A percentile compares a stretch with the other conserved stretches of the same genome.
Conservation (phyloP, 768 basidiomycete species). For the Boletellus sp. region DNA sequence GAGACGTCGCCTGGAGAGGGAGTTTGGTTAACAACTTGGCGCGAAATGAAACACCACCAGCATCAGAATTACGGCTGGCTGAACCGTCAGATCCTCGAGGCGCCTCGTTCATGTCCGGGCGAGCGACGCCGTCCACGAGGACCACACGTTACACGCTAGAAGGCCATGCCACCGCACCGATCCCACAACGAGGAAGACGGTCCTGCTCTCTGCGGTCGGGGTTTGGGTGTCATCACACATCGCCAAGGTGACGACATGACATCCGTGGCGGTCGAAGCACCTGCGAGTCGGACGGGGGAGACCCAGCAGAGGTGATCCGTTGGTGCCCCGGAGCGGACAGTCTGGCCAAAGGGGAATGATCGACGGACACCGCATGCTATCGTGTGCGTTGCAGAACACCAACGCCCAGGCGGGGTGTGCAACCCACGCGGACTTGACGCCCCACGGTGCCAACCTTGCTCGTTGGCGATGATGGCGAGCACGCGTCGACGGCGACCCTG, state of each 20-base stretch:
- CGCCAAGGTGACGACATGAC: background rate
- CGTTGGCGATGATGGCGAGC: too few species aligned
- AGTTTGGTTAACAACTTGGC: background rate
- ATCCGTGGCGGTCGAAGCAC: background rate
- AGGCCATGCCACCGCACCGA: too few species aligned
- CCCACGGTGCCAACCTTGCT: too few species aligned
- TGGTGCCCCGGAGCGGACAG: too few species aligned
- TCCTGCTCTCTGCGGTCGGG: too few species aligned
- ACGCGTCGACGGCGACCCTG: too few species aligned
- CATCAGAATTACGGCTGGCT: slow-evolving; percentile 5
- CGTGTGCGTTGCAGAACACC: too few species aligned
- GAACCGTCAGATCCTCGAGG: background rate
- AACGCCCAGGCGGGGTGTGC: background rate
- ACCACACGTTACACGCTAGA: slow-evolving; percentile 4
- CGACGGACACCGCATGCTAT: background rate
- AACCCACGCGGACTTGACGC: background rate
- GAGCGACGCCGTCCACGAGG: slow-evolving; percentile 15
- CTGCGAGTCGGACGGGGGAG: background rate
- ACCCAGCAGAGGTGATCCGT: too few species aligned
- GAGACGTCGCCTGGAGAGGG: background rate
- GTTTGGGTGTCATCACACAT: background rate
- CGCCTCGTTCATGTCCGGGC: slow-evolving; percentile 22
- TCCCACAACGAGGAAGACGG: too few species aligned
- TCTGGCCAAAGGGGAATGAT: background rate
- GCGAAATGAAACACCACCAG: slow-evolving; percentile 11